Evolutionary conservation across 495 filamentous ascomycete species (phyloP).

Genomic region (Penicillium fimorum): DNA sequence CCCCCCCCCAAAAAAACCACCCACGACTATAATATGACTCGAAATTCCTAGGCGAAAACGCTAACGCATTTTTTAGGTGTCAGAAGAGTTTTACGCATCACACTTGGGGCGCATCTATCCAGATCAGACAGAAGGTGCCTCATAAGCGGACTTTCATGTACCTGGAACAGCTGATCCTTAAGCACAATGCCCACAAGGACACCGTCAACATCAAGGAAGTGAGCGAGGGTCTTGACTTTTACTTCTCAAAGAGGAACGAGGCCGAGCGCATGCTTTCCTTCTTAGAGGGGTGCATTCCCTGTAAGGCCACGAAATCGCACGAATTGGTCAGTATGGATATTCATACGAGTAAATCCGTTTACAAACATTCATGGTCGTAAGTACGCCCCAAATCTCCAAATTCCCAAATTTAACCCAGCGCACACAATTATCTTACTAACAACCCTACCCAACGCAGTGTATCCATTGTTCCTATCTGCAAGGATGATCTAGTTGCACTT

Average conservation of each 20-base stretch:
- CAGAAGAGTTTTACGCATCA: conserved; percentile 93
- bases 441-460: conserved; percentile 17
- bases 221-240: conserved; percentile 93
- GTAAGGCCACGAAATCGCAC: conserved; percentile 78
- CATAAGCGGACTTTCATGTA: conserved; percentile 97
- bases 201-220: conserved; percentile 96
- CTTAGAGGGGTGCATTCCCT: conserved; percentile 48
- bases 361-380: too few species aligned
- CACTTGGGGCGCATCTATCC: conserved; percentile 81
- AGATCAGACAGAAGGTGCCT: conserved; percentile 93
- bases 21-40: not conserved
- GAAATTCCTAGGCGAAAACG: too few species aligned
- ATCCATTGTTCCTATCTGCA: conserved; percentile 89
- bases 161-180: conserved; percentile 94
- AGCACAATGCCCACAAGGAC: conserved; percentile 87
- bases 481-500: conserved; percentile 92
- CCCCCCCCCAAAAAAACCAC: too few species aligned
- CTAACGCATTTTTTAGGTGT: conserved; percentile 50
- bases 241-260: conserved; percentile 48
- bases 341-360: conserved; percentile 59
- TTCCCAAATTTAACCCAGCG: too few species aligned
- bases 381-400: too few species aligned
- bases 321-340: conserved; percentile 92
- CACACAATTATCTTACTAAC: too few species aligned
- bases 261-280: not conserved